A percentile compares a stretch with the other conserved stretches of the same genome.
Conservation (phyloP, 2,329 filamentous ascomycete genomes). For the Xylaria sp. region DNA sequence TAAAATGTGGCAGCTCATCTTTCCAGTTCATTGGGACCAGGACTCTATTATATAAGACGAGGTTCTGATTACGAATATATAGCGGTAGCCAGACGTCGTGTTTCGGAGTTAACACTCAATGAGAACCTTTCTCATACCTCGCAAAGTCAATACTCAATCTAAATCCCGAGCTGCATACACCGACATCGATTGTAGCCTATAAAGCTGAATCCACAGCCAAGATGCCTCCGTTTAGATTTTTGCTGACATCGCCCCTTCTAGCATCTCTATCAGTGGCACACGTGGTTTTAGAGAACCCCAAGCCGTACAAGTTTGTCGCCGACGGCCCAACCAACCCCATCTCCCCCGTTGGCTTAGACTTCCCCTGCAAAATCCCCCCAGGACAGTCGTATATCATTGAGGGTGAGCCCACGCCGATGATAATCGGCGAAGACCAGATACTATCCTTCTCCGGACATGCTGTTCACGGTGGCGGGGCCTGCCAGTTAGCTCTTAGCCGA, state of each 20-base stretch:
- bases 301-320: slow-evolving; percentile 58
- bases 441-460: slow-evolving; percentile 31
- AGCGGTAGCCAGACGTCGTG: neutral
- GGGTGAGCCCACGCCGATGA: slow-evolving; percentile 61
- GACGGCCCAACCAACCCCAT: slow-evolving; percentile 68
- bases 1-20: neutral
- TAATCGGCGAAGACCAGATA: slow-evolving; percentile 57
- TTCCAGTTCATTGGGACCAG: neutral
- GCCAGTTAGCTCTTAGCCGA: slow-evolving; percentile 76
- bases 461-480: slow-evolving; percentile 74
- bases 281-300: slow-evolving; percentile 68
- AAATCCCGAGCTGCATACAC: neutral
- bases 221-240: slow-evolving; percentile 28
- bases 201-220: neutral
- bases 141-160: neutral
- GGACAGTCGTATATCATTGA: slow-evolving; percentile 52
- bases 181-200: neutral
- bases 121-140: too few species aligned
- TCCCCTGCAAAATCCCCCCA: slow-evolving; percentile 72
- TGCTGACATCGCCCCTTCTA: slow-evolving; percentile 27
- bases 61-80: neutral
- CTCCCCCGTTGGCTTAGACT: slow-evolving; percentile 64
- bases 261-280: slow-evolving; percentile 58
- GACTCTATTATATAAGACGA: too few species aligned
- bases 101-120: accelerated